These are phyloP conservation scores for Smittium culicis DNA, from an alignment of 371 early-diverging fungal species.

Conservation along the genomic window DNA sequence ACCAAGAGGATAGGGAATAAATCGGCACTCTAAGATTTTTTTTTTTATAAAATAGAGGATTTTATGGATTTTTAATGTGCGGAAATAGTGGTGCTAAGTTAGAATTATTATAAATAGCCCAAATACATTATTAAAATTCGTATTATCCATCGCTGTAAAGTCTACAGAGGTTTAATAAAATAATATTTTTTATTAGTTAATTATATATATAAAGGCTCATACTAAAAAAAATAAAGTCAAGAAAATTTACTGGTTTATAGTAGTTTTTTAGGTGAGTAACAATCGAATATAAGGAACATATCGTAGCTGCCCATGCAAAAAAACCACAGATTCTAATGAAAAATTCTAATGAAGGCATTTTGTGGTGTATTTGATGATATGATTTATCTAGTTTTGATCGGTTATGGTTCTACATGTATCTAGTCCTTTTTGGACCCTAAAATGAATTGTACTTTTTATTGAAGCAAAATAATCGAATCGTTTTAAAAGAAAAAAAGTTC, in stretches of 20 bases:
- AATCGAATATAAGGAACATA: neutral
- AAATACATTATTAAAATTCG: conserved; percentile 72
- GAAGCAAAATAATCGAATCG: too few species aligned
- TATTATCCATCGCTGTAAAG: conserved; percentile 71
- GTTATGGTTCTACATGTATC: too few species aligned
- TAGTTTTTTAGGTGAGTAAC: neutral
- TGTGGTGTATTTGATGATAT: neutral
- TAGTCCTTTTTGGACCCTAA: too few species aligned
- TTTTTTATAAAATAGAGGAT: conserved; percentile 30
- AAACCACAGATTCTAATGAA: neutral
- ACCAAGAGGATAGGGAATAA: conserved; percentile 74
- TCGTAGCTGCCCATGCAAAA: neutral
- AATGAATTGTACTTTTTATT: too few species aligned
- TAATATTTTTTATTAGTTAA: too few species aligned
- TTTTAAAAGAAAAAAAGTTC: too few species aligned
- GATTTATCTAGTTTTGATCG: too few species aligned
- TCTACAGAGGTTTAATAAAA: too few species aligned
- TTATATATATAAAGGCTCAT: too few species aligned
- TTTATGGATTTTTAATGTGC: too few species aligned
- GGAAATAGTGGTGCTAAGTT: too few species aligned
- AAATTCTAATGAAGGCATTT: neutral
- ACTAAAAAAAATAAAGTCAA: neutral
- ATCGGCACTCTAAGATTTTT: conserved; percentile 46
- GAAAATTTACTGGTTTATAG: neutral
- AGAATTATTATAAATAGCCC: too few species aligned